phyloP scores from a whole-genome alignment of 352 stramenopile species.

The Halophytophthora polymorphica region DNA sequence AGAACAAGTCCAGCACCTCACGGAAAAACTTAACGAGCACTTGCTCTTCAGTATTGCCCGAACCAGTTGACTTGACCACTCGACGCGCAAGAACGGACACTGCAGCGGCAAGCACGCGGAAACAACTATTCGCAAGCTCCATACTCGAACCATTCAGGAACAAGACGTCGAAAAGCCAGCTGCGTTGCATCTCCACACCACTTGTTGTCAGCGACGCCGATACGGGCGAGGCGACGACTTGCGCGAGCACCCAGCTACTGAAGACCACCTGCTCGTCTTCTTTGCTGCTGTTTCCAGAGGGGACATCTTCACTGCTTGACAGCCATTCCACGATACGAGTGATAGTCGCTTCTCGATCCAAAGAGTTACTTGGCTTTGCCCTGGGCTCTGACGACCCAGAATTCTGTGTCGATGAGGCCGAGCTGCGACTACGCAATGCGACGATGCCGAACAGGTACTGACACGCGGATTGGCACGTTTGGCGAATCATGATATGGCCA shows the following conservation, averaged over 20 bases:
- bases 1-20: conserved; percentile 33
- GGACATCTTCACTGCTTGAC: conserved; percentile 2
- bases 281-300: neutral
- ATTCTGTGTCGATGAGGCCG: neutral
- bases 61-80: conserved; percentile 2
- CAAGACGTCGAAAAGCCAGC: conserved; percentile 61
- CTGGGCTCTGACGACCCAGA: neutral
- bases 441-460: conserved; percentile 41
- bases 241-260: conserved; percentile 33
- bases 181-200: conserved; percentile 28
- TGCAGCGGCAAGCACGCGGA: conserved; percentile 21
- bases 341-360: conserved; percentile 3
- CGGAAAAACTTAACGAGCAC: conserved; percentile 24
- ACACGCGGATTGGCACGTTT: conserved; percentile 22
- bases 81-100: conserved; percentile 18
- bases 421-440: conserved; percentile 14
- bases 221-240: conserved; percentile 15
- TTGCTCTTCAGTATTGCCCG: conserved; percentile 1
- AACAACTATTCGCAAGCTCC: conserved; percentile 26
- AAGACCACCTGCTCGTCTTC: conserved; percentile 17
- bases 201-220: conserved; percentile 3
- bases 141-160: conserved; percentile 36
- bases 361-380: neutral
- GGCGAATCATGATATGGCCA: conserved; percentile 4
- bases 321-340: conserved; percentile 12